Evolutionary conservation across 2,329 filamentous ascomycete species (phyloP), one percentile per base, ranked within the genome.

Genomic region (Fusarium multiceps): DNA sequence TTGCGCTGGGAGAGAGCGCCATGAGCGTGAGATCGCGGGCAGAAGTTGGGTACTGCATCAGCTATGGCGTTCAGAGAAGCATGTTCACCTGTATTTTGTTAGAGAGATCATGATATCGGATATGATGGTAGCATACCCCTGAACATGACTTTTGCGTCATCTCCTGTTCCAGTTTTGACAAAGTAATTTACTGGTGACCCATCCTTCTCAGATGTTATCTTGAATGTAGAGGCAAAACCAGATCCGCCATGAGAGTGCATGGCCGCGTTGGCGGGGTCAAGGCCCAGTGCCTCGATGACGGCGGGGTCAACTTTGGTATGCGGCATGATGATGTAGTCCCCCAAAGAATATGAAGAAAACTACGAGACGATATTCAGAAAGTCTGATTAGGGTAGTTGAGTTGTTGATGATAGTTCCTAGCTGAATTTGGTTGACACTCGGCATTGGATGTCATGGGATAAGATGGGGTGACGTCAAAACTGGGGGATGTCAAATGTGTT

Each of bases 51-150:
- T 0, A 96, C 91, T 16, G 84, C 84, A 47, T 83, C 76, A 77
- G 93, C 87, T 71, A 98, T 92, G 56, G 93, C 92, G 76, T 94
- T 94, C 57, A 98, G 88, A 4, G 93, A 97, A 51, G 88, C 87
- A 76, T 93, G 91, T 80, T 98, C 95, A 64, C 94, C 93, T 88
- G n/a, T 27, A 27, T 14, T 18, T 16, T 37, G 32, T 68, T 48
- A 62, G 34, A 51, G 23, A 40, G 37, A 20, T 48, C 27, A 72
- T 61, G 45, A 53, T 49, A 42, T 59, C 4, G 42, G 28, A 21
- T 4, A 45, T 37, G 18, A 55, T 28, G 12, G 41, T 32, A 78
- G 59, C 75, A 68, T 60, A 89, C 89, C 91, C 79, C 83, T 81
- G 75, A 94, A 94, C 92, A 94, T 94, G 37, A 85, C 69, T 48